These are phyloP conservation scores for Leccinum longicurvipes DNA, from an alignment of 768 basidiomycete species.

Conservation along the genomic window DNA sequence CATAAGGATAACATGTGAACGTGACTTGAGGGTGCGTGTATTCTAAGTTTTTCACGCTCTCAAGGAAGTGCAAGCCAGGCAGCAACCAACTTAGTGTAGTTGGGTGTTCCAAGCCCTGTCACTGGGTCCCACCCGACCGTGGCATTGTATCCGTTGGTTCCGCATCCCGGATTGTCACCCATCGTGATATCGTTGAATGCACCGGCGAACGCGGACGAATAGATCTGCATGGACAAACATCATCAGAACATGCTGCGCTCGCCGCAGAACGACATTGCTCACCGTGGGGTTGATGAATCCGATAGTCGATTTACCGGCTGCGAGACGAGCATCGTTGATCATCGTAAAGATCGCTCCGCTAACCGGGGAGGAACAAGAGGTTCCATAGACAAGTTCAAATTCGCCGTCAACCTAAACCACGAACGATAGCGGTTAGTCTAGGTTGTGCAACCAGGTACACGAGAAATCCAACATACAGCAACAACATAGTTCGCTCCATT, in stretches of 20 bases:
- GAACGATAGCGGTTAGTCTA: too few relatives aligned
- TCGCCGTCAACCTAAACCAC: conserved; percentile 35
- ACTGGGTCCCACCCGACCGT: conserved; percentile 30
- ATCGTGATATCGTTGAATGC: conserved; percentile 20
- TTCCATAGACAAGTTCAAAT: conserved; percentile 32
- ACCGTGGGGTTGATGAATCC: conserved; percentile 45
- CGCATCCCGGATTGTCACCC: conserved; percentile 27
- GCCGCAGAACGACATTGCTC: conserved; percentile 30
- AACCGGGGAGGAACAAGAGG: conserved; percentile 32
- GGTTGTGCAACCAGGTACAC: neutral
- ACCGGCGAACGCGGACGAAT: conserved; percentile 11
- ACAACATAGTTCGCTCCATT: conserved; percentile 34
- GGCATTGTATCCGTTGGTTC: conserved; percentile 26
- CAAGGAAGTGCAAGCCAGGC: conserved; percentile 39
- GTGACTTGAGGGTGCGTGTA: too few relatives aligned
- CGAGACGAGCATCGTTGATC: conserved; percentile 37
- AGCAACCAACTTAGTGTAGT: conserved; percentile 49
- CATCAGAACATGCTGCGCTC: neutral
- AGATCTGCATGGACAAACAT: conserved; percentile 8
- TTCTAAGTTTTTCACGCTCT: conserved; percentile 2
- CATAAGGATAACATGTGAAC: too few relatives aligned
- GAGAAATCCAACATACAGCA: conserved; percentile 8
- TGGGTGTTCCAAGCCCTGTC: conserved; percentile 35
- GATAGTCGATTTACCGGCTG: conserved; percentile 29
- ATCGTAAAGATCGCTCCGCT: conserved; percentile 33